Conservation (phyloP, 2,329 filamentous ascomycete species). For the Onygena corvina region DNA sequence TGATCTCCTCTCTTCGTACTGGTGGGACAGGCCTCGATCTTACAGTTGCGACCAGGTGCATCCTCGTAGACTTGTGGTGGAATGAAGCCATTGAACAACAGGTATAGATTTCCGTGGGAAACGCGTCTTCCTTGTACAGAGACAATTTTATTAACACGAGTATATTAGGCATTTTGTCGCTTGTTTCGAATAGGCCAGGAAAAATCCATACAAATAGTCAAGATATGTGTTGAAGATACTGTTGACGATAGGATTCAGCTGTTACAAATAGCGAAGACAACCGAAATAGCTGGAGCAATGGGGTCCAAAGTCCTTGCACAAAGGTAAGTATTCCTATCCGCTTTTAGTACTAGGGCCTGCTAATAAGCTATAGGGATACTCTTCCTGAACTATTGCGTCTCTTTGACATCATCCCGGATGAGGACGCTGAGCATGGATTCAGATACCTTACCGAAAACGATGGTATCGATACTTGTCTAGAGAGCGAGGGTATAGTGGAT, state of each 20-base stretch:
- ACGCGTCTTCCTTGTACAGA: too few species aligned
- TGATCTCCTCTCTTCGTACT: constrained; percentile 46
- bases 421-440: constrained; percentile 8
- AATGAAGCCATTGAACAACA: constrained; percentile 52
- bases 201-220: constrained; percentile 47
- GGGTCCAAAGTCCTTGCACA: constrained; percentile 16
- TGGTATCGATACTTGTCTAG: neutral
- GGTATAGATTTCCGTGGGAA: constrained; percentile 31
- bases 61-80: constrained; percentile 50
- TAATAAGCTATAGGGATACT: constrained; percentile 10
- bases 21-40: constrained; percentile 50
- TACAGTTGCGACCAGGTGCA: constrained; percentile 48
- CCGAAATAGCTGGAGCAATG: constrained; percentile 19
- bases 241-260: constrained; percentile 47
- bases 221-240: constrained; percentile 44
- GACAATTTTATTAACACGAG: constrained; percentile 11
- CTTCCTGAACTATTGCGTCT: constrained; percentile 10
- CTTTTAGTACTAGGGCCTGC: neutral
- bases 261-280: constrained; percentile 45
- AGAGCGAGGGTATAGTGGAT: too few species aligned
- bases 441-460: too few species aligned
- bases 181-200: constrained; percentile 54
- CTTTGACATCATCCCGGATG: constrained; percentile 11
- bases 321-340: constrained; percentile 4
- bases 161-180: constrained; percentile 40